Base-by-base conservation (phyloP, 148 eudicot genomes). In the Camellia sinensis region DNA sequence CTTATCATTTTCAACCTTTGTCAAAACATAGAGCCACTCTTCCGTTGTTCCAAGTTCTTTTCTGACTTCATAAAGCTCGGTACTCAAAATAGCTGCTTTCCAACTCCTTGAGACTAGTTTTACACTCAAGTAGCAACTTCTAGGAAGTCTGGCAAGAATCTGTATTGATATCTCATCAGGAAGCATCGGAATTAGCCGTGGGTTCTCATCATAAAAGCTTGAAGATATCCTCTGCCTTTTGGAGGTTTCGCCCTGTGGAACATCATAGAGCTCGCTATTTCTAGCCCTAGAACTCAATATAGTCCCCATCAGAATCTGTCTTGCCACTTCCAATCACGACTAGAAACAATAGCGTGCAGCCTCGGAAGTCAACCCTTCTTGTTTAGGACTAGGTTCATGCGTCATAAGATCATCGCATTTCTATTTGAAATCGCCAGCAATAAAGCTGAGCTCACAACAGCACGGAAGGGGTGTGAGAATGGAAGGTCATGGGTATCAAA, bases 131-230 rank as follows among this genome's bases (percentile, higher is more conserved):
- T 94, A 87, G 81, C 73, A 54, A 37, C 88, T 79, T 87, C 96
- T 89, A 56, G 98, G 98, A 74, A 97, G 84, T 76, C 98, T 83
- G 43, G 99, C 98, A 56, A 97, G 94, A 81, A 97, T 94, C 73
- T 89, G 97, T 11, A 97, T 86, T 19, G 99, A 94, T 79, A 97
- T 85, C 85, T 97, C 99, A 79, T 97, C 91, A n/a, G 99, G 99
- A 53, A 97, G 94, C 80, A 86, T 86, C 4, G 99, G 97, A 83
- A 97, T 94, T 72, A 97, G 75, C 45, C 90, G 86, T 10, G 90
- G 84, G 71, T 72, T 85, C 13, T 92, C 89, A 76, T 92, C 97
- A 75, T 85, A 85, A 77, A 65, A 90, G 83, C 80, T 79, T 3
- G 90, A 79, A 41, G 84, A 82, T 15, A 90, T 86, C 85, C 83